Conservation (phyloP, 225 moss, liverwort and hornwort genomes). For the Pseudoscleropodium purum region DNA sequence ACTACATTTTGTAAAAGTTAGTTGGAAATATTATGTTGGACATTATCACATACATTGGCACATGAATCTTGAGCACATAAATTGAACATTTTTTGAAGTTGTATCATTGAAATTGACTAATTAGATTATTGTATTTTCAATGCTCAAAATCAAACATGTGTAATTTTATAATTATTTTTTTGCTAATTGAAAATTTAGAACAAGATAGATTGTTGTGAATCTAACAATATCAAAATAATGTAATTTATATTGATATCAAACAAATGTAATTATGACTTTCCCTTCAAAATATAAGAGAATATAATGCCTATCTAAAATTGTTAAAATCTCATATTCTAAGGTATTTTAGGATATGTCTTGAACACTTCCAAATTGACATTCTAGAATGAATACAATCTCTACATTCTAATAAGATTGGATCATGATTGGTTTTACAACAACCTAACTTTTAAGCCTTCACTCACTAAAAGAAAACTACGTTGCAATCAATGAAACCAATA, state of each 20-base stretch:
- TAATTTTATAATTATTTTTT: background rate
- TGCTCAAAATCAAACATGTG: background rate
- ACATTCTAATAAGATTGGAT: background rate
- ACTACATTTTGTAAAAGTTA: background rate
- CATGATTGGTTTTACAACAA: background rate
- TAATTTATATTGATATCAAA: too few species aligned
- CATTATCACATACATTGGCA: background rate
- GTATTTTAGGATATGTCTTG: background rate
- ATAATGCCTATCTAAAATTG: too few species aligned
- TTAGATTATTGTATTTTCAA: background rate
- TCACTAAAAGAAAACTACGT: too few species aligned
- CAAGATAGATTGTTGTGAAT: too few species aligned
- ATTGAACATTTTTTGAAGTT: background rate
- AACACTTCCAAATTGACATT: background rate
- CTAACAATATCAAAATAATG: too few species aligned
- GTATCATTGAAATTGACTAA: background rate
- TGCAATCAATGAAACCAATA: too few species aligned
- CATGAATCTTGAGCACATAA: background rate
- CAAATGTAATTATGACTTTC: too few species aligned
- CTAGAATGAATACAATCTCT: background rate
- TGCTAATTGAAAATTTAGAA: background rate
- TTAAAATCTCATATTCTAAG: too few species aligned
- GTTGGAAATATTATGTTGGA: fast-evolving
- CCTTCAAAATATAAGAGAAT: background rate
- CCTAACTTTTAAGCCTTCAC: background rate